A percentile compares a stretch with the other conserved stretches of the same genome.
Conservation (phyloP, 139 green algal genomes). For the Spirogloea muscicola region DNA sequence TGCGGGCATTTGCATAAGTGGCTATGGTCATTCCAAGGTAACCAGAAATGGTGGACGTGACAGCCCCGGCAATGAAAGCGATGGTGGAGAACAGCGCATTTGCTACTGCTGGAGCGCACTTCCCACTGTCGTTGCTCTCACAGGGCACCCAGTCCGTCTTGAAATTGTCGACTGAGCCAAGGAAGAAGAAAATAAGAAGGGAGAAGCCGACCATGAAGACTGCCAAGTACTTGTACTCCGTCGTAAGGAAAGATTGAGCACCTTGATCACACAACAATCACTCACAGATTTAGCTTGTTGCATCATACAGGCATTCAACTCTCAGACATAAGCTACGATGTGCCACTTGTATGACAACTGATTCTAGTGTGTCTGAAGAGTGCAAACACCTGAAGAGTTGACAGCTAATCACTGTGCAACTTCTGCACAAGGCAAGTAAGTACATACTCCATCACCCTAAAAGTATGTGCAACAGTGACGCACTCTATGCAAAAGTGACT, state of each 20-base stretch:
- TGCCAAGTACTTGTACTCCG: conserved; percentile 81
- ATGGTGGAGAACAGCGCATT: conserved; percentile 89
- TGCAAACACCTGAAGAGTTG: not conserved
- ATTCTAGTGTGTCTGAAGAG: not conserved
- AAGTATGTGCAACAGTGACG: no score
- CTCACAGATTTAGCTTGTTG: not conserved
- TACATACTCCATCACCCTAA: no score
- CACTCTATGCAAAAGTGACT: no score
- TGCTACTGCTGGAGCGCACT: conserved; percentile 60
- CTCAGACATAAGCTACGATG: not conserved
- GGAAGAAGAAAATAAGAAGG: conserved; percentile 86
- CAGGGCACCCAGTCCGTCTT: no score
- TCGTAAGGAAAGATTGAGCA: conserved; percentile 84
- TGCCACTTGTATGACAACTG: not conserved
- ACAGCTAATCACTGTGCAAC: no score
- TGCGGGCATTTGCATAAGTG: conserved; percentile 89
- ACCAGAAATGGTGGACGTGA: conserved; percentile 84
- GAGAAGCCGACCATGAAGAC: conserved; percentile 72
- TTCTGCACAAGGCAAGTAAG: no score
- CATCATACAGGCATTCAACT: no score
- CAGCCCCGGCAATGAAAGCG: conserved; percentile 82
- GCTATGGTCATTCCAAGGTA: conserved; percentile 96
- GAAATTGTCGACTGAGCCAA: conserved; percentile 51
- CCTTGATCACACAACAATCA: conserved; percentile 49
- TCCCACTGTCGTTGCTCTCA: no score